phyloP scores from a whole-genome alignment of 2,329 filamentous ascomycete genomes.

The Calonectria montana region DNA sequence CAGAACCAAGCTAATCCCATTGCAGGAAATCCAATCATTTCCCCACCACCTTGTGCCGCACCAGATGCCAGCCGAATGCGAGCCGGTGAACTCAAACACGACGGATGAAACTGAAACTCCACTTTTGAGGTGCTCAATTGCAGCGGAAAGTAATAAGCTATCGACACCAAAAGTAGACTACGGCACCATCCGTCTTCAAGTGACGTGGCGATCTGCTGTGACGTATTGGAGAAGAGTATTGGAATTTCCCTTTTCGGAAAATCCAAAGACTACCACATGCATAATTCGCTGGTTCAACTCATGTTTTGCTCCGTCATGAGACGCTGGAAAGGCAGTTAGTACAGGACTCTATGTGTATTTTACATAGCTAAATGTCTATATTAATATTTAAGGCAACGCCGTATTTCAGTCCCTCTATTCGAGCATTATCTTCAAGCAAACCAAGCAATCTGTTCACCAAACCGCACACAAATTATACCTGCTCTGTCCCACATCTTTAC shows the following conservation, averaged over 20 bases:
- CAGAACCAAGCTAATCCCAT: background rate
- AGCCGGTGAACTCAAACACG: no score
- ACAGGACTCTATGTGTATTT: background rate
- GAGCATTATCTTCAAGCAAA: background rate
- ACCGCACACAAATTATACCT: background rate
- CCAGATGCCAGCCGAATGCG: no score
- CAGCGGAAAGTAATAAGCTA: background rate
- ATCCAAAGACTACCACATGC: background rate
- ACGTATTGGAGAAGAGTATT: background rate
- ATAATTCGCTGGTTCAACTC: background rate
- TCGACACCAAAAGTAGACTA: background rate
- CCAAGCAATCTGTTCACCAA: background rate
- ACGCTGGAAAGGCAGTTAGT: background rate
- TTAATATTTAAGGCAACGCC: background rate
- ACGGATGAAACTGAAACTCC: background rate
- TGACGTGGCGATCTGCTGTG: background rate
- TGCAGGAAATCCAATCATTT: background rate
- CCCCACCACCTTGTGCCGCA: background rate
- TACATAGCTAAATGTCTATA: background rate
- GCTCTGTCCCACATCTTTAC: background rate
- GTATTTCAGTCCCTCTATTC: background rate
- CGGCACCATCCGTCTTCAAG: background rate
- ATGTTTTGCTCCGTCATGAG: no score
- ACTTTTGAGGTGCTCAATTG: background rate
- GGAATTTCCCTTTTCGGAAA: conserved; percentile 4